Evolutionary conservation across 371 early-diverging fungal species (phyloP).

Genomic region (Mortierella sp.): DNA sequence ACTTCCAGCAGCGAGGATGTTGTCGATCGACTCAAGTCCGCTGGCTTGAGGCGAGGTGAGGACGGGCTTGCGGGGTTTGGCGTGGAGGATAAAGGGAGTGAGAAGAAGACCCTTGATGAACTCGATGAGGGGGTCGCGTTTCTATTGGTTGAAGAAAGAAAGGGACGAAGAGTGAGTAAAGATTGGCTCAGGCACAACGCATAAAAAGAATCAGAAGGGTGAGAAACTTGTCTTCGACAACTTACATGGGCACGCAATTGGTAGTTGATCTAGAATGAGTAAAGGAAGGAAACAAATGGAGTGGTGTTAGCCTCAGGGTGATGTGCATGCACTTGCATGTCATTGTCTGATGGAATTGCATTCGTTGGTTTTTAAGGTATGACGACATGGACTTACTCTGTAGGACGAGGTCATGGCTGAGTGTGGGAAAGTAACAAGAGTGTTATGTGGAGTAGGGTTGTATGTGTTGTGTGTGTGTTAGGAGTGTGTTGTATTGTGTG

Average conservation of each 20-base stretch:
- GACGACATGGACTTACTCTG: constrained; percentile 36
- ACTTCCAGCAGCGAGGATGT: constrained; percentile 1
- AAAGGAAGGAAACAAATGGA: constrained; percentile 7
- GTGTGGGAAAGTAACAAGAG: background rate
- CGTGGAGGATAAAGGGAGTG: constrained; percentile 83
- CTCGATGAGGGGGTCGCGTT: constrained; percentile 85
- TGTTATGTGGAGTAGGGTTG: background rate
- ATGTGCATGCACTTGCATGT: background rate
- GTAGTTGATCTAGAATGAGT: constrained; percentile 69
- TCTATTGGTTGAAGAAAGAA: constrained; percentile 36
- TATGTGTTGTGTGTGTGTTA: background rate
- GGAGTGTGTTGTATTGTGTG: constrained; percentile 7
- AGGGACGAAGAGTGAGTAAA: background rate
- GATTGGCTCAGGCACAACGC: background rate
- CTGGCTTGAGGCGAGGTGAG: constrained; percentile 20
- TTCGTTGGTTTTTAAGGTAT: background rate
- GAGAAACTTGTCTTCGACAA: background rate
- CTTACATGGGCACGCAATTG: constrained; percentile 78
- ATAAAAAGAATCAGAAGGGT: background rate
- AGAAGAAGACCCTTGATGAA: constrained; percentile 86
- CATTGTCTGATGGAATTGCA: background rate
- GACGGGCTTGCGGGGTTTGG: constrained; percentile 65
- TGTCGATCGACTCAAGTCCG: constrained; percentile 2
- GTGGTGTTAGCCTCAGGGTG: background rate
- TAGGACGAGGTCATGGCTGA: constrained; percentile 53